Evolutionary conservation across 768 basidiomycete genomes (phyloP).

Genomic region (Pleurotus salmoneostramineus): DNA sequence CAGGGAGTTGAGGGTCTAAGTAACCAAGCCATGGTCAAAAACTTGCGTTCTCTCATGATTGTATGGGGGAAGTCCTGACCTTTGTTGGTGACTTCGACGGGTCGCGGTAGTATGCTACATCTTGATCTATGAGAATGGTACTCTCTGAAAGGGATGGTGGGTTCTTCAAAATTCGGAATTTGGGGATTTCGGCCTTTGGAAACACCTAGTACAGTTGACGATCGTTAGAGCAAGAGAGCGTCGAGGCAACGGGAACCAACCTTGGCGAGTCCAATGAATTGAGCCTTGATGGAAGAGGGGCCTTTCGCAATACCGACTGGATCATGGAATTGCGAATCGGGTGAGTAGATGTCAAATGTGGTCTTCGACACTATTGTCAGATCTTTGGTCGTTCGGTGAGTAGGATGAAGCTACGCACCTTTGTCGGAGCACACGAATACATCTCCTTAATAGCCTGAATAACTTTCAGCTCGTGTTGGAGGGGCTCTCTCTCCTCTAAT

Average conservation of each 20-base stretch:
- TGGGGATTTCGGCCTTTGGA: constrained; percentile 35
- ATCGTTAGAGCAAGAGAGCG: background rate
- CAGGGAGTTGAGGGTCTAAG: constrained; percentile 34
- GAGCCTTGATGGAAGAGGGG: constrained; percentile 32
- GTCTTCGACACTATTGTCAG: constrained; percentile 17
- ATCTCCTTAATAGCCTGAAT: constrained; percentile 40
- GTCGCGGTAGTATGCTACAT: constrained; percentile 40
- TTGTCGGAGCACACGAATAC: constrained; percentile 34
- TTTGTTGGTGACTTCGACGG: constrained; percentile 36
- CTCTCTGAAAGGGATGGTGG: constrained; percentile 30
- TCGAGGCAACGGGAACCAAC: constrained; percentile 14
- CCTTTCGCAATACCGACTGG: constrained; percentile 42
- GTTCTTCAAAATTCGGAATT: constrained; percentile 36
- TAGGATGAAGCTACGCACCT: constrained; percentile 17
- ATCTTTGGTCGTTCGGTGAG: background rate
- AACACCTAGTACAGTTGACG: constrained; percentile 27
- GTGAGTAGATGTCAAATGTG: constrained; percentile 39
- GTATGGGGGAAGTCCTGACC: constrained; percentile 14
- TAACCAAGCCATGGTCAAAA: background rate
- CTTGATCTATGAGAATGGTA: constrained; percentile 41
- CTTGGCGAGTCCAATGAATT: constrained; percentile 42
- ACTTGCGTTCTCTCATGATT: too few species aligned
- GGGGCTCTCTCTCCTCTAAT: constrained; percentile 29
- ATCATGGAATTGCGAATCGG: constrained; percentile 40
- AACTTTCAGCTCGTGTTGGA: constrained; percentile 31